Conservation (phyloP, 2,329 filamentous ascomycete species). For the Penicillium palitans region DNA sequence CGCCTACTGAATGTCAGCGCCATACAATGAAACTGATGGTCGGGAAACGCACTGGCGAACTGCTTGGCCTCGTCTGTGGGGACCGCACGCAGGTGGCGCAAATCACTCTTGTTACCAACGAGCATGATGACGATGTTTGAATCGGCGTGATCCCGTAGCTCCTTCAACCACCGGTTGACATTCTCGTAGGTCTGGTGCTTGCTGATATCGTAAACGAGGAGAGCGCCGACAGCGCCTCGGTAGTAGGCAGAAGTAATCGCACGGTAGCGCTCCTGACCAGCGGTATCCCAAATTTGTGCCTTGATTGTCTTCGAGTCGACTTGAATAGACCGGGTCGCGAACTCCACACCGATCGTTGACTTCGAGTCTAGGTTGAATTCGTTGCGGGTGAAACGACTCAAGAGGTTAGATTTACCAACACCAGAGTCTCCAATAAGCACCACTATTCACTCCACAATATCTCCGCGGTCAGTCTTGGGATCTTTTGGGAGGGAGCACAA, state of each 20-base stretch:
- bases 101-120: constrained; percentile 99
- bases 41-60: constrained; percentile 75
- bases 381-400: constrained; percentile 99
- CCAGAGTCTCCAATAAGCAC: constrained; percentile 99
- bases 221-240: constrained; percentile 91
- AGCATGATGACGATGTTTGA: constrained; percentile 99
- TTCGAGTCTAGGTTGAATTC: constrained; percentile 99
- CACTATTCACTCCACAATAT: constrained; percentile 56
- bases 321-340: constrained; percentile 96
- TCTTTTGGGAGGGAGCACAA: neutral
- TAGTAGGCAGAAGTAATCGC: constrained; percentile 99
- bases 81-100: constrained; percentile 94
- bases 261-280: constrained; percentile 97
- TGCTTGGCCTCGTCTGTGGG: constrained; percentile 97
- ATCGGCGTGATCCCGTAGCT: constrained; percentile 95
- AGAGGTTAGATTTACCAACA: constrained; percentile 99
- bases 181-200: constrained; percentile 99
- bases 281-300: constrained; percentile 99
- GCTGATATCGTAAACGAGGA: constrained; percentile 99
- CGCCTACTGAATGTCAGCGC: constrained; percentile 60
- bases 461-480: constrained; percentile 20
- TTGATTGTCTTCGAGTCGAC: constrained; percentile 99
- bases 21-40: neutral
- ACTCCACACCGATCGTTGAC: constrained; percentile 99
- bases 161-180: constrained; percentile 98